A percentile compares a stretch with the other conserved stretches of the same genome.
Conservation (phyloP, 2,329 filamentous ascomycete species). For the Cladosporium sp. region DNA sequence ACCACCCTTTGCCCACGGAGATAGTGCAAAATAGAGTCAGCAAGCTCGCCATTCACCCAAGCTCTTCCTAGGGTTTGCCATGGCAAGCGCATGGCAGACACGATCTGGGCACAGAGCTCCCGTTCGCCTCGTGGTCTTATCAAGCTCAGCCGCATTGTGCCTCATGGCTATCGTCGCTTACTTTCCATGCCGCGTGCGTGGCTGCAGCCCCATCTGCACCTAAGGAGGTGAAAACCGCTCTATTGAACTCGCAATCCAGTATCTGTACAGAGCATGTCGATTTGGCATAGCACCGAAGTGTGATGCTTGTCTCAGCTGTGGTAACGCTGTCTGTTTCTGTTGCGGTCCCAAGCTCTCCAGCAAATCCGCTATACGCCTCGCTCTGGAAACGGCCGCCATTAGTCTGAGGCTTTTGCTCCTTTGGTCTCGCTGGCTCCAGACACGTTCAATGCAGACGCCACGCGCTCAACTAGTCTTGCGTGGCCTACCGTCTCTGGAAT, state of each 20-base stretch:
- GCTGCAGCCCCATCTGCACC: constrained; percentile 5
- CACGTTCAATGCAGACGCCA: constrained; percentile 1
- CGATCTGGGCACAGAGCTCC: background rate
- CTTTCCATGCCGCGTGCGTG: constrained; percentile 12
- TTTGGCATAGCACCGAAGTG: constrained; percentile 4
- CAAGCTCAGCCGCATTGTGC: background rate
- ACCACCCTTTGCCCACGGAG: background rate
- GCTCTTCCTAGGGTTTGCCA: background rate
- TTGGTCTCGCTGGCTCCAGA: constrained; percentile 1
- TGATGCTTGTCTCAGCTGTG: background rate
- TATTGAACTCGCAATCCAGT: constrained; percentile 5
- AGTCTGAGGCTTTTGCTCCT: constrained; percentile 1
- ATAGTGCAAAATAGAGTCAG: background rate
- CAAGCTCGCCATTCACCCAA: background rate
- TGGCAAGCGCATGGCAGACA: background rate
- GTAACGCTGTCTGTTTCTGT: background rate
- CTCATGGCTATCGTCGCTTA: constrained; percentile 2
- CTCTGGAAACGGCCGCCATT: background rate
- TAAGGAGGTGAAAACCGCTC: background rate
- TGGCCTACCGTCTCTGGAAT: background rate
- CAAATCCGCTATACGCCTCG: background rate
- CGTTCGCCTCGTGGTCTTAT: constrained; percentile 1
- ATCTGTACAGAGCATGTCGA: background rate
- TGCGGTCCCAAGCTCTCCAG: background rate
- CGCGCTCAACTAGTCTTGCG: background rate